A percentile compares a stretch with the other conserved stretches of the same genome.
These are phyloP conservation scores for Candida sonorensis DNA, from an alignment of 805 yeast genomes.

Conservation along the genomic window DNA sequence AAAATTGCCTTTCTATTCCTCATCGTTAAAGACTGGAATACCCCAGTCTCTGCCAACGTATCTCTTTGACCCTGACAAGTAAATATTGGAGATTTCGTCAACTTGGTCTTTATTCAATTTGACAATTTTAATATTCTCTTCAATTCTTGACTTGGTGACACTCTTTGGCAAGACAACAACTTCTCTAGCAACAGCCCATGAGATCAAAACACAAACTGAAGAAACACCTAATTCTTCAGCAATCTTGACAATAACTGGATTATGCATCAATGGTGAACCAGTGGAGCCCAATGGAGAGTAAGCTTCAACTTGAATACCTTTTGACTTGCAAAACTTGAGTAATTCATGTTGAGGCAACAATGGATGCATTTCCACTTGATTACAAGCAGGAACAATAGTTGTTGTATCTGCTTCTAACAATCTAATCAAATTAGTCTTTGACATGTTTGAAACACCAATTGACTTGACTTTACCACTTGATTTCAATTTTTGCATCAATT, in stretches of 20 bases:
- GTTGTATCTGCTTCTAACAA: slow-evolving; percentile 43
- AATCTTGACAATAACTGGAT: slow-evolving; percentile 34
- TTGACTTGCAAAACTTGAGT: slow-evolving; percentile 40
- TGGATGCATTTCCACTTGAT: slow-evolving; percentile 76
- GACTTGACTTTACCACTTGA: slow-evolving; percentile 39
- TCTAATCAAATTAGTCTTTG: slow-evolving; percentile 42
- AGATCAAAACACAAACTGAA: slow-evolving; percentile 46
- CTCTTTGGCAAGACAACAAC: slow-evolving; percentile 48
- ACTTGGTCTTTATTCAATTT: slow-evolving; percentile 30
- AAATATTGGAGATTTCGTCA: slow-evolving; percentile 5
- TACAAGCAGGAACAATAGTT: slow-evolving; percentile 54
- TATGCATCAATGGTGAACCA: slow-evolving; percentile 44
- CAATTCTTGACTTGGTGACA: slow-evolving; percentile 36
- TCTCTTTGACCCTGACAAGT: slow-evolving; percentile 10
- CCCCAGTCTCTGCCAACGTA: slow-evolving; percentile 14
- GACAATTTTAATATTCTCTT: slow-evolving; percentile 31
- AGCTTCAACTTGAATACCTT: slow-evolving; percentile 59
- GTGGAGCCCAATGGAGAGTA: slow-evolving; percentile 71
- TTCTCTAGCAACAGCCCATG: slow-evolving; percentile 56
- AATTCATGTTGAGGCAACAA: slow-evolving; percentile 58
- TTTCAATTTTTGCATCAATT: slow-evolving; percentile 46
- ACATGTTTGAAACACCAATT: slow-evolving; percentile 74
- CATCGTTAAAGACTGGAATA: slow-evolving; percentile 16
- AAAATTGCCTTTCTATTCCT: slow-evolving; percentile 1
- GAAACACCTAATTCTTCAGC: slow-evolving; percentile 36